phyloP scores from a whole-genome alignment of 331 rosid species.

The Malus hybrid region DNA sequence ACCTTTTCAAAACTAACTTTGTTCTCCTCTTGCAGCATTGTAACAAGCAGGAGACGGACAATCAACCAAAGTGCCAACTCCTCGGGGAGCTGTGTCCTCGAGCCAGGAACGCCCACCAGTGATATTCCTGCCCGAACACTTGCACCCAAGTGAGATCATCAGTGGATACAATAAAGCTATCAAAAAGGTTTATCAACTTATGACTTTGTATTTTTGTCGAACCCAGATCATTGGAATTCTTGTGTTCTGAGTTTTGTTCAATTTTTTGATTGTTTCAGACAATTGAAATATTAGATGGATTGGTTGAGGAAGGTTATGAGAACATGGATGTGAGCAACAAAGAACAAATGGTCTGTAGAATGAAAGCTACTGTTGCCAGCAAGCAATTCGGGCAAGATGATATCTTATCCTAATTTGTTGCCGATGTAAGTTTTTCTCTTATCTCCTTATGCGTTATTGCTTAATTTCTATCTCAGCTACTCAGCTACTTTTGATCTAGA shows the following conservation, averaged over 20 bases:
- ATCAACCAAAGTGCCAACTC: too few species aligned
- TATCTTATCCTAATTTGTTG: constrained; percentile 63
- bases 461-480: neutral
- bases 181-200: constrained; percentile 43
- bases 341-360: constrained; percentile 66
- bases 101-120: too few species aligned
- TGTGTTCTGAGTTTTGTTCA: neutral
- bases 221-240: neutral
- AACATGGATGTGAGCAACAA: constrained; percentile 82
- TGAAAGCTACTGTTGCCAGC: constrained; percentile 93
- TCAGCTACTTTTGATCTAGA: neutral
- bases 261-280: constrained; percentile 28
- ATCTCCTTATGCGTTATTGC: neutral
- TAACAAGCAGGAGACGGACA: too few species aligned
- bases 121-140: too few species aligned
- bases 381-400: constrained; percentile 94
- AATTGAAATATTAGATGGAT: constrained; percentile 53
- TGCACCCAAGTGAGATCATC: constrained; percentile 79
- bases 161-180: constrained; percentile 83
- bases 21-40: too few species aligned
- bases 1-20: too few species aligned
- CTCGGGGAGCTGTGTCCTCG: too few species aligned
- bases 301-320: constrained; percentile 75
- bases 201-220: neutral
- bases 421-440: constrained; percentile 45